Conservation (phyloP, 257 asterid species). For the Nyctanthes arbortristis region DNA sequence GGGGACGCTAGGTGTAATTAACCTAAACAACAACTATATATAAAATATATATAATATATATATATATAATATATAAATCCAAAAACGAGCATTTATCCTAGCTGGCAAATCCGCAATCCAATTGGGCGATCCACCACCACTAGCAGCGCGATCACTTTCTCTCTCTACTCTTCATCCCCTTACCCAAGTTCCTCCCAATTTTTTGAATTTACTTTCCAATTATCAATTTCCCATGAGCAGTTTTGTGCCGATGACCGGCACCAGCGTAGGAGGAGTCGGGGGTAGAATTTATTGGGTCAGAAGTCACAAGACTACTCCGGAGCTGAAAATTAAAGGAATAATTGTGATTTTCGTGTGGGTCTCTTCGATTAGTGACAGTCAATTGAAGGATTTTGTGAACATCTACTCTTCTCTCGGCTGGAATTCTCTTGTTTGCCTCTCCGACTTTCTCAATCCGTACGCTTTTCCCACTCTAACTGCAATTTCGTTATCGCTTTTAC, state of each 20-base stretch:
- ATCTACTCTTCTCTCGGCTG: constrained; percentile 82
- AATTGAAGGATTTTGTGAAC: constrained; percentile 45
- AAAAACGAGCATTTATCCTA: constrained; percentile 33
- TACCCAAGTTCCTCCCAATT: background rate
- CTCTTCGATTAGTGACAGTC: constrained; percentile 49
- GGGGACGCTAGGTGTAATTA: too few species aligned
- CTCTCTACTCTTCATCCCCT: constrained; percentile 26
- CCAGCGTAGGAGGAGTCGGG: constrained; percentile 34
- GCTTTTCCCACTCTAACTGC: constrained; percentile 18
- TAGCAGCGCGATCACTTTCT: constrained; percentile 23
- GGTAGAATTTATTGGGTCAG: constrained; percentile 71
- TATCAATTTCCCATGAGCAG: background rate
- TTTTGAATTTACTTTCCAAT: background rate
- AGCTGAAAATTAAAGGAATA: constrained; percentile 55
- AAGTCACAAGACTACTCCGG: constrained; percentile 25
- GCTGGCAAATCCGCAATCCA: constrained; percentile 44
- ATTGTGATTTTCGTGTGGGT: constrained; percentile 68
- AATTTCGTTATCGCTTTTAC: background rate
- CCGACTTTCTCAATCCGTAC: constrained; percentile 80
- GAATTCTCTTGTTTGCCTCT: constrained; percentile 71
- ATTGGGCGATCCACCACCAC: constrained; percentile 36
- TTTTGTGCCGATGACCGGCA: constrained; percentile 35
- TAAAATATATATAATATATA: too few species aligned
- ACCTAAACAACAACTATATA: too few species aligned
- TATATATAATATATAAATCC: background rate